Evolutionary conservation across 1,284 basidiomycete species (phyloP).

Genomic region (Meira nashicola): DNA sequence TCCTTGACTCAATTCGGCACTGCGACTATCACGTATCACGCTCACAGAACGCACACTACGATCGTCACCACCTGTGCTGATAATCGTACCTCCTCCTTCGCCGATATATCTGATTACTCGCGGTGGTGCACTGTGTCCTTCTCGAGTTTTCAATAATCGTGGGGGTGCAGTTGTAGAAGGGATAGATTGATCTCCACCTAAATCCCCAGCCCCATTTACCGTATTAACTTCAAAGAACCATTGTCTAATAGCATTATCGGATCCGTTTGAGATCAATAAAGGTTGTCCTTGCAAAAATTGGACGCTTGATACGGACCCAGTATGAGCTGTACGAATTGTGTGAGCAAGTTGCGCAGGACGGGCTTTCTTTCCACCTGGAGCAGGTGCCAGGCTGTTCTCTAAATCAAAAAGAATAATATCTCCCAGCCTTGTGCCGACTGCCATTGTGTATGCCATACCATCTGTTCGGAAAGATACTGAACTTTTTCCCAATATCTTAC

Average conservation of each 20-base stretch:
- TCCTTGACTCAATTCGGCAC: slow-evolving; percentile 90
- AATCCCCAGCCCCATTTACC: slow-evolving; percentile 56
- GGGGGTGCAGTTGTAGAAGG: slow-evolving; percentile 17
- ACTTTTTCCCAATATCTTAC: slow-evolving; percentile 55
- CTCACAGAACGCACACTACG: slow-evolving; percentile 82
- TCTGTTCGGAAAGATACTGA: slow-evolving; percentile 82
- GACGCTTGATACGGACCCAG: slow-evolving; percentile 36
- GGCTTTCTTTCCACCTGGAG: slow-evolving; percentile 2
- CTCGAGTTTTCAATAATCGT: slow-evolving; percentile 79
- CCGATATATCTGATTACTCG: slow-evolving; percentile 92
- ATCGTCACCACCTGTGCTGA: slow-evolving; percentile 61
- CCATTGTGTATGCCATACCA: slow-evolving; percentile 55
- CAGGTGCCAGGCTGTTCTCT: slow-evolving; percentile 18
- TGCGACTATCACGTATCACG: slow-evolving; percentile 62
- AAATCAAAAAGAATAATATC: slow-evolving; percentile 49
- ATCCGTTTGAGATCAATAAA: slow-evolving; percentile 35
- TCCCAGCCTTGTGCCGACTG: slow-evolving; percentile 42
- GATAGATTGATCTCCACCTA: not conserved
- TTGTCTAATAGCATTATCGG: slow-evolving; percentile 60
- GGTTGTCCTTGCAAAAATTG: slow-evolving; percentile 44
- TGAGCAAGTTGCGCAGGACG: slow-evolving; percentile 26
- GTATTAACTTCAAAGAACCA: slow-evolving; percentile 78
- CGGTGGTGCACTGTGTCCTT: slow-evolving; percentile 86
- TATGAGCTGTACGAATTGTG: slow-evolving; percentile 48
- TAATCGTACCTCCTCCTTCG: slow-evolving; percentile 86